Evolutionary conservation across 352 stramenopile species (phyloP).

Genomic region (Globisporangium megalacanthum): DNA sequence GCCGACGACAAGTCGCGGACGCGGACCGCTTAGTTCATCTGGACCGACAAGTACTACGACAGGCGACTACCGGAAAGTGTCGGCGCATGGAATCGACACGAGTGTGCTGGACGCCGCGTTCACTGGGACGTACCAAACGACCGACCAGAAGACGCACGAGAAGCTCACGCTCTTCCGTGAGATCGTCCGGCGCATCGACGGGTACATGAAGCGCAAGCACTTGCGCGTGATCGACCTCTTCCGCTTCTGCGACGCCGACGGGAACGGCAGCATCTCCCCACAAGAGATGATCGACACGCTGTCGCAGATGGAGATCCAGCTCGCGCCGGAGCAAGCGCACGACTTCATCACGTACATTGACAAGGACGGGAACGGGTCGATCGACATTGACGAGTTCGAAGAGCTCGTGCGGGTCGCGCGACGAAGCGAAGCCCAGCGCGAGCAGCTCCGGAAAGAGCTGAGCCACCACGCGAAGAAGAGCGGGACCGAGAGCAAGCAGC

Average conservation of each 20-base stretch:
- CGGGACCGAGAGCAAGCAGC: constrained; percentile 27
- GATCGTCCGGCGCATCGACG: constrained; percentile 75
- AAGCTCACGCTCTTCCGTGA: constrained; percentile 67
- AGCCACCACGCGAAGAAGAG: constrained; percentile 33
- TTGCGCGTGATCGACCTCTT: constrained; percentile 83
- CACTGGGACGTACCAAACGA: constrained; percentile 52
- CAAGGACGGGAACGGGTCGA: constrained; percentile 78
- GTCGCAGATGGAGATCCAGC: constrained; percentile 80
- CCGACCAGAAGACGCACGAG: constrained; percentile 57
- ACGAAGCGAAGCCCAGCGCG: constrained; percentile 61
- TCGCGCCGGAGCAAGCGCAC: constrained; percentile 51
- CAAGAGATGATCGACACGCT: constrained; percentile 82
- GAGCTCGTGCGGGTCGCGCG: constrained; percentile 69
- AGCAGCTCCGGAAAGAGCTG: constrained; percentile 68
- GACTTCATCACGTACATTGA: constrained; percentile 78
- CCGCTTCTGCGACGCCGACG: constrained; percentile 78
- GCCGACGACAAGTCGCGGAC: background rate
- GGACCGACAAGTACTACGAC: too few relatives aligned
- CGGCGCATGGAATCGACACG: background rate
- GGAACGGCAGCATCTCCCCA: constrained; percentile 71
- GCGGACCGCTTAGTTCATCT: too few relatives aligned
- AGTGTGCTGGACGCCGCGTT: constrained; percentile 34
- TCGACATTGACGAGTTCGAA: constrained; percentile 85
- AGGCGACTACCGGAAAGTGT: background rate
- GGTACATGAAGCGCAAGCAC: constrained; percentile 81